Evolutionary conservation across 768 basidiomycete genomes (phyloP), one percentile per base, ranked within the genome.

Genomic region (Psilocybe cyanescens): DNA sequence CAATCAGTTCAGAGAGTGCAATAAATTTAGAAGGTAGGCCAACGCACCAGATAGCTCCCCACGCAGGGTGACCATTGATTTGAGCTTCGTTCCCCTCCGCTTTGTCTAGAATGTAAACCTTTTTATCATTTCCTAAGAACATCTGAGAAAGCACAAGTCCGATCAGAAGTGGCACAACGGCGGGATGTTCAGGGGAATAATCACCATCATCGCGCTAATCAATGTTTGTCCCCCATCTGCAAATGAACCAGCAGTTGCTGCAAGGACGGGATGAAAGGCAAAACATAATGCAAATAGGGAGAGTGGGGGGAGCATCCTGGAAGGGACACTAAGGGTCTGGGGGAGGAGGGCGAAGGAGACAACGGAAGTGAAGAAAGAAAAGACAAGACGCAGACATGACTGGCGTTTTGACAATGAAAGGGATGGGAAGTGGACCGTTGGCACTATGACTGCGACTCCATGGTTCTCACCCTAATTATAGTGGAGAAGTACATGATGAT

Each of bases 51-150:
- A 88, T 86, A 0, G 89, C 72, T 19, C 85, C 92, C 86, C 89
- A 91, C 1, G 89, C 89, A 9, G 92, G 81, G 74, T 92, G 92
- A 1, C 84, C 86, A 60, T 83, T 79, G 62, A 94, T 81, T 65
- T 81, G 75, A 3, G 83, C 83, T 2, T 81, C 79, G 70, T 95
- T 95, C 33, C 85, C 86, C 71, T 95, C 92, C 1, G 88, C 86
- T 78, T 97, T 97, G 79, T 97, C 95, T n/a, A 95, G 77, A 19
- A 95, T 90, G 75, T 95, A 96, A 35, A 96, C 90, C 72, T 87
- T 92, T 66, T 92, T 78, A 6, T 83, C 77, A 64, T 89, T 91
- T 33, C 91, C 93, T 55, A 95, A 75, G 72, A 95, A 93, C 85
- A 91, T 86, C 91, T 90, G 69, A 28, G 44, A 19, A 8, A 24